Conservation (phyloP, 164 flowering plant species). For the Magnolia officinalis region DNA sequence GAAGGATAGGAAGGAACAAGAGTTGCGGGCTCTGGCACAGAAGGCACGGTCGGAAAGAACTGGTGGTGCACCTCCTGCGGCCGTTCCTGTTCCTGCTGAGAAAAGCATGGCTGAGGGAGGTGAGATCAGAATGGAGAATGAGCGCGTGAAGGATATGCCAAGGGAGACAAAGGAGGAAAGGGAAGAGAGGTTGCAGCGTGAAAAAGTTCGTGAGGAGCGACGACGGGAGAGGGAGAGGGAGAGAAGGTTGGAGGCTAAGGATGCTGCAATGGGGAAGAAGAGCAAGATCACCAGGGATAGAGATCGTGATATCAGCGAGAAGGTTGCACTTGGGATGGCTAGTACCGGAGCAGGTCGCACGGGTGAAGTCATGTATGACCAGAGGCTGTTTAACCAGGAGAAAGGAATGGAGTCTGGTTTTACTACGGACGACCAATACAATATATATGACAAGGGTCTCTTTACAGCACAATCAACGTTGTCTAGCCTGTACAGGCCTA, state of each 20-base stretch:
- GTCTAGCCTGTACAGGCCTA: conserved; percentile 76
- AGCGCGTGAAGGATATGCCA: conserved; percentile 41
- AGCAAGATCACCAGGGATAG: conserved; percentile 90
- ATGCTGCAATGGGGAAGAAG: conserved; percentile 92
- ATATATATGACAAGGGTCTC: conserved; percentile 81
- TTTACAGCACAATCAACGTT: conserved; percentile 73
- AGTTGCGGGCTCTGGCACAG: conserved; percentile 79
- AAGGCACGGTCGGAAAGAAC: conserved; percentile 86
- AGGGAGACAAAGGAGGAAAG: conserved; percentile 76
- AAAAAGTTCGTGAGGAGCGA: conserved; percentile 87
- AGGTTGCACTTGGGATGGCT: conserved; percentile 95
- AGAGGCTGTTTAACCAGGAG: conserved; percentile 90
- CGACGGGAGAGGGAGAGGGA: conserved; percentile 91
- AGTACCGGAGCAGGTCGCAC: conserved; percentile 57
- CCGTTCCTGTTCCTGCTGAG: conserved; percentile 27
- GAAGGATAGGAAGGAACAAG: conserved; percentile 86
- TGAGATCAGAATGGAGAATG: conserved; percentile 32
- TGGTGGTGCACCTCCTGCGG: conserved; percentile 35
- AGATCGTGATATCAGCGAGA: conserved; percentile 93
- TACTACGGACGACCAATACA: conserved; percentile 85
- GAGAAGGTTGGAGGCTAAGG: conserved; percentile 89
- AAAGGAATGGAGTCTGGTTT: conserved; percentile 97
- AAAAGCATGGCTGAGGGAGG: conserved; percentile 30
- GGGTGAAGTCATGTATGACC: conserved; percentile 86
- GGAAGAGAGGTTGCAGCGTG: conserved; percentile 63